Conservation (phyloP, 169 alveolate species). For the Plasmodium reichenowi region DNA sequence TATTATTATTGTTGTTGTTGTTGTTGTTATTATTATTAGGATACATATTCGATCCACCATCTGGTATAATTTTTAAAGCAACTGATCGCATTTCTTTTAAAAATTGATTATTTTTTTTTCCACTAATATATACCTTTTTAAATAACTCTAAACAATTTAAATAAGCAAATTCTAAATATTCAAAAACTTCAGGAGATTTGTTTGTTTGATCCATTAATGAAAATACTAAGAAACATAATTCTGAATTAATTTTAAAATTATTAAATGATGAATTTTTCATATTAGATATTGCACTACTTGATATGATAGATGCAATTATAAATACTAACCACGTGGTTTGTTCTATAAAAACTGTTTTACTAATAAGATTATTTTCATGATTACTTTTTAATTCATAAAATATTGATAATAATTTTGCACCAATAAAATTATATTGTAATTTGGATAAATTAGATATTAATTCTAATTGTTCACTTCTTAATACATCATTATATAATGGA, state of each 20-base stretch:
- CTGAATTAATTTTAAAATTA: slow-evolving; percentile 68
- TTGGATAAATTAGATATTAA: slow-evolving; percentile 81
- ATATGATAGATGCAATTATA: slow-evolving; percentile 85
- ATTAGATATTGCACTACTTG: slow-evolving; percentile 80
- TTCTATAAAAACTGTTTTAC: slow-evolving; percentile 78
- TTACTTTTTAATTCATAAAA: slow-evolving; percentile 67
- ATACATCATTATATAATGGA: slow-evolving; percentile 73
- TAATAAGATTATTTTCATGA: slow-evolving; percentile 71
- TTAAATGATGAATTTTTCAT: slow-evolving; percentile 43
- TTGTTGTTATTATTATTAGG: neutral
- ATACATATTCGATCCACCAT: neutral
- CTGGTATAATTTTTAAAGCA: slow-evolving; percentile 24
- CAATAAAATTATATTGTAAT: slow-evolving; percentile 78
- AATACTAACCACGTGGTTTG: slow-evolving; percentile 86
- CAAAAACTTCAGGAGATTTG: slow-evolving; percentile 80
- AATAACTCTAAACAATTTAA: slow-evolving; percentile 93
- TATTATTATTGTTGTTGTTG: neutral
- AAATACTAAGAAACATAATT: slow-evolving; percentile 66
- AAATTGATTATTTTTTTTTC: slow-evolving; percentile 91
- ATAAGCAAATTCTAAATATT: slow-evolving; percentile 89
- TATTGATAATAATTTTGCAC: slow-evolving; percentile 64
- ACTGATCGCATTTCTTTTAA: slow-evolving; percentile 74
- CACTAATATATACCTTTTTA: slow-evolving; percentile 93
- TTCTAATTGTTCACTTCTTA: slow-evolving; percentile 83
- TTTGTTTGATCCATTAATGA: slow-evolving; percentile 76